A percentile compares a stretch with the other conserved stretches of the same genome.
phyloP scores from a whole-genome alignment of 1,284 basidiomycete species.

The Ceratobasidium sp. region DNA sequence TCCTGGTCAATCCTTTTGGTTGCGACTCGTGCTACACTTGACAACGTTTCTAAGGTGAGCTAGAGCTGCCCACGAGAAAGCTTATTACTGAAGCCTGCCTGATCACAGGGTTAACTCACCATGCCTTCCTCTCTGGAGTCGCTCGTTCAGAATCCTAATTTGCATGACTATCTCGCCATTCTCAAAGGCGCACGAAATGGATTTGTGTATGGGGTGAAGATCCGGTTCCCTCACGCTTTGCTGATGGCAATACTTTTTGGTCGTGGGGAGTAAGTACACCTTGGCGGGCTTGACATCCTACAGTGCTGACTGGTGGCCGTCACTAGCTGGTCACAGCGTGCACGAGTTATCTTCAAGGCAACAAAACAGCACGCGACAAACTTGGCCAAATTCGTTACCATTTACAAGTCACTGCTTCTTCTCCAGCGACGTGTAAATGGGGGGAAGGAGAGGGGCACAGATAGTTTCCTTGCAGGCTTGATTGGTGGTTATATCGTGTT shows the following conservation, averaged over 20 bases:
- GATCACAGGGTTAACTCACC: slow-evolving; percentile 20
- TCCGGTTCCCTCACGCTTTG: slow-evolving; percentile 97
- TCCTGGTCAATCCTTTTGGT: not conserved
- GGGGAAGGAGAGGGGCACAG: slow-evolving; percentile 83
- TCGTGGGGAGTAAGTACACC: slow-evolving; percentile 79
- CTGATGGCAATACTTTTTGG: slow-evolving; percentile 98
- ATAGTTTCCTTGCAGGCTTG: slow-evolving; percentile 94
- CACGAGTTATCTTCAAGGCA: slow-evolving; percentile 82
- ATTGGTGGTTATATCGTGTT: slow-evolving; percentile 95
- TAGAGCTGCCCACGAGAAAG: too few relatives aligned
- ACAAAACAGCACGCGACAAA: slow-evolving; percentile 91
- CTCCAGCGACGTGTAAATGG: slow-evolving; percentile 84
- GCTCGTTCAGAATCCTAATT: slow-evolving; percentile 66
- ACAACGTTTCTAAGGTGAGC: too few relatives aligned
- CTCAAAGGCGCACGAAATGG: slow-evolving; percentile 97
- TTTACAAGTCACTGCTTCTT: slow-evolving; percentile 91
- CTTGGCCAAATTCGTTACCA: slow-evolving; percentile 91
- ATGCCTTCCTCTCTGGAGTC: slow-evolving; percentile 37
- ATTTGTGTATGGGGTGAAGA: slow-evolving; percentile 78
- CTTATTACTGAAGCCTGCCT: slow-evolving; percentile 11
- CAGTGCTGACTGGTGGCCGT: slow-evolving; percentile 40
- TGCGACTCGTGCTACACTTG: too few relatives aligned
- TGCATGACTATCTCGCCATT: slow-evolving; percentile 92
- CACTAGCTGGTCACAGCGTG: slow-evolving; percentile 76
- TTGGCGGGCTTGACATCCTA: not conserved